Percentiles rank a stretch among this genome's conserved stretches.
phyloP scores from a whole-genome alignment of 2,329 filamentous ascomycete genomes.

The Nemania sp. region DNA sequence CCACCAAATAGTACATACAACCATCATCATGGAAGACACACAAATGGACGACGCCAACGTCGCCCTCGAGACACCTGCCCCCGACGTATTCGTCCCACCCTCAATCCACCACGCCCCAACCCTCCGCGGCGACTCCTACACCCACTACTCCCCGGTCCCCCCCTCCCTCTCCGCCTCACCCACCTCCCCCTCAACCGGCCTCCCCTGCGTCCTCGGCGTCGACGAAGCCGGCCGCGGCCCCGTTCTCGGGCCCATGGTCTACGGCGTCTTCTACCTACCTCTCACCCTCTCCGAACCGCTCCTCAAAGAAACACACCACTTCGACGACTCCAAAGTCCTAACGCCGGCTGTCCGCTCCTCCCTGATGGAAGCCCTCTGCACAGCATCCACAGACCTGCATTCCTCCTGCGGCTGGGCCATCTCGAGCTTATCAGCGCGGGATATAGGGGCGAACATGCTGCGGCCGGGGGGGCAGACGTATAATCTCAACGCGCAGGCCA shows the following conservation, averaged over 20 bases:
- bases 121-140: constrained; percentile 75
- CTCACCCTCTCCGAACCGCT: constrained; percentile 76
- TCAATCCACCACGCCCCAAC: constrained; percentile 71
- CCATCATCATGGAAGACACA: constrained; percentile 54
- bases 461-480: constrained; percentile 69
- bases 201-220: constrained; percentile 83
- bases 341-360: constrained; percentile 81
- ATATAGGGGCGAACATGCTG: constrained; percentile 85
- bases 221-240: constrained; percentile 95
- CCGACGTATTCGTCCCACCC: constrained; percentile 71
- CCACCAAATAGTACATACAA: constrained; percentile 4
- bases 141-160: constrained; percentile 78
- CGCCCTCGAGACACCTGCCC: constrained; percentile 51
- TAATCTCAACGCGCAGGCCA: constrained; percentile 95
- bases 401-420: constrained; percentile 81
- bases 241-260: constrained; percentile 86
- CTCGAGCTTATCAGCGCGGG: constrained; percentile 81
- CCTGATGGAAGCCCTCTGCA: constrained; percentile 79
- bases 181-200: constrained; percentile 52
- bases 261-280: constrained; percentile 81
- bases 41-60: constrained; percentile 53
- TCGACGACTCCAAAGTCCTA: constrained; percentile 95
- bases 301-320: constrained; percentile 82
- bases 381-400: constrained; percentile 62
- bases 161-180: constrained; percentile 59